A percentile compares a stretch with the other conserved stretches of the same genome.
Conservation (phyloP, 305 asterid species). For the Fraxinus baroniana region DNA sequence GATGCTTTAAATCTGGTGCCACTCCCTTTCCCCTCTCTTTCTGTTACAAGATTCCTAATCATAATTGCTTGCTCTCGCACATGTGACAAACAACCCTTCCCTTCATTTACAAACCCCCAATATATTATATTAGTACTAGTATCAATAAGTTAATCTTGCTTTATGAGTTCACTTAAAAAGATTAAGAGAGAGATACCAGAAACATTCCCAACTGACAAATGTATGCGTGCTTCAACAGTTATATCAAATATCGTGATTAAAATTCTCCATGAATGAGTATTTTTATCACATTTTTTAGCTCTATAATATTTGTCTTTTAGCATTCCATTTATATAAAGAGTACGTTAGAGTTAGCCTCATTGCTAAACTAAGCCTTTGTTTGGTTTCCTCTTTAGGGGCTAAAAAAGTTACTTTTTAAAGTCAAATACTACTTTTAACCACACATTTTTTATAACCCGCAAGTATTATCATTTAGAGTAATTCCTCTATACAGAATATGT, state of each 20-base stretch:
- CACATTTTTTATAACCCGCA: not conserved
- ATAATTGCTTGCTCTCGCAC: conserved; percentile 10
- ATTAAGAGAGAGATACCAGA: not conserved
- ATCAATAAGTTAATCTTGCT: not conserved
- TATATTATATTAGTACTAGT: no score
- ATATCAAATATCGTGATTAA: not conserved
- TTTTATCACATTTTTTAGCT: not conserved
- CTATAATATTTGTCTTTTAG: not conserved
- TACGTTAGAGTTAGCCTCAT: not conserved
- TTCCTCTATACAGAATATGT: no score
- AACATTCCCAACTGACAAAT: not conserved
- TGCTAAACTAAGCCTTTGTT: not conserved
- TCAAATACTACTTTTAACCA: not conserved
- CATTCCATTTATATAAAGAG: not conserved
- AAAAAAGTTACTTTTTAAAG: not conserved
- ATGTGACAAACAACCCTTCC: conserved; percentile 2
- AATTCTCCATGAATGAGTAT: not conserved
- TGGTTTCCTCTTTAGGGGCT: not conserved
- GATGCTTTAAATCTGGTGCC: not conserved
- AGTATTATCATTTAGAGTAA: no score
- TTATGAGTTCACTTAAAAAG: not conserved
- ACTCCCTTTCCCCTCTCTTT: conserved; percentile 18
- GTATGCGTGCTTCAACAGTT: no score
- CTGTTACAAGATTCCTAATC: conserved; percentile 22
- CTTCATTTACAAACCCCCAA: not conserved